Evolutionary conservation across 2,329 filamentous ascomycete genomes (phyloP).

Genomic region (Colletotrichum gigasporum): DNA sequence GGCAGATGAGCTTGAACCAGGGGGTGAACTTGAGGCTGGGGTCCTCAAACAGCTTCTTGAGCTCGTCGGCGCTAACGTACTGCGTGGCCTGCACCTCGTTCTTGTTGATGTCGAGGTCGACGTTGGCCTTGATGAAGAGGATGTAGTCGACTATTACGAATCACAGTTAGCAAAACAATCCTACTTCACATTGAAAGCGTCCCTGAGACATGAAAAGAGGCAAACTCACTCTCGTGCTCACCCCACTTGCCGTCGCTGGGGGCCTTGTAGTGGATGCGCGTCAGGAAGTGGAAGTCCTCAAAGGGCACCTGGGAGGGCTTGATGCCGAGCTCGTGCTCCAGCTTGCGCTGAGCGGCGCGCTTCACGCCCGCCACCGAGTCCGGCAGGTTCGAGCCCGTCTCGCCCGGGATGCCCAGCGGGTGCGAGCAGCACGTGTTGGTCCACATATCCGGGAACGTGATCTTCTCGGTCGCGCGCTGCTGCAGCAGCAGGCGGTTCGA

Average conservation of each 20-base stretch:
- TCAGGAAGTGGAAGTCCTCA: slow-evolving; percentile 92
- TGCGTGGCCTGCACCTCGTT: slow-evolving; percentile 90
- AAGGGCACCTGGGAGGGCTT: slow-evolving; percentile 87
- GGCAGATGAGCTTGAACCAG: slow-evolving; percentile 99
- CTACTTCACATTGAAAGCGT: no score
- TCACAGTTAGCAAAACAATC: slow-evolving; percentile 29
- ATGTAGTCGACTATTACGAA: slow-evolving; percentile 90
- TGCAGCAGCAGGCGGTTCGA: slow-evolving; percentile 93
- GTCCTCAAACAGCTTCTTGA: slow-evolving; percentile 88
- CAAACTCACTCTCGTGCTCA: slow-evolving; percentile 89
- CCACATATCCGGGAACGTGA: slow-evolving; percentile 99
- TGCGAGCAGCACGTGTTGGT: slow-evolving; percentile 99
- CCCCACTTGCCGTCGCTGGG: slow-evolving; percentile 98
- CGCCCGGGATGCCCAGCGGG: slow-evolving; percentile 88
- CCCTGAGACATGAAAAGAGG: no score
- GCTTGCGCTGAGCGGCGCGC: slow-evolving; percentile 90
- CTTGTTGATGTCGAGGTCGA: slow-evolving; percentile 81
- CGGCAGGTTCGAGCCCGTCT: slow-evolving; percentile 85
- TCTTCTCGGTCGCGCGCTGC: slow-evolving; percentile 95
- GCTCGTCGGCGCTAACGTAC: slow-evolving; percentile 84
- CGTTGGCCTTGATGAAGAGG: slow-evolving; percentile 94
- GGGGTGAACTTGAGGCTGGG: slow-evolving; percentile 87
- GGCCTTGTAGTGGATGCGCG: slow-evolving; percentile 97
- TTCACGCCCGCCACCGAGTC: slow-evolving; percentile 88
- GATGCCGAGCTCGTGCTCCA: slow-evolving; percentile 95